Base-by-base conservation (phyloP, 2,329 filamentous ascomycete genomes). In the Lachnellula hyalina region DNA sequence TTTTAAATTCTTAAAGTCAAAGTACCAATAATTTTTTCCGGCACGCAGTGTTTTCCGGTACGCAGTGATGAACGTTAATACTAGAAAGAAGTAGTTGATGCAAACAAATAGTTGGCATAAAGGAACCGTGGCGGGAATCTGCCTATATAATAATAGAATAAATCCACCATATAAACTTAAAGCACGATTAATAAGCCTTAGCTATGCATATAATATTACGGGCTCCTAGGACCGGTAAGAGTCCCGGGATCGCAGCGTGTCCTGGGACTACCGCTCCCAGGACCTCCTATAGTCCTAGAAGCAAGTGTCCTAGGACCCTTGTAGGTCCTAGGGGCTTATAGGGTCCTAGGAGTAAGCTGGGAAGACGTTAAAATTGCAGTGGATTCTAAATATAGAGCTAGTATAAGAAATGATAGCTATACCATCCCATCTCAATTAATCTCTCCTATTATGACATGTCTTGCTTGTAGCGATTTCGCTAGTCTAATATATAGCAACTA, bases 351-450 rank as follows among this genome's bases (percentile, higher is more conserved):
- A 23, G 23, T 23, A 5, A 23, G 23, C 23, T 23, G 23, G 23
- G 53, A 55, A 54, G 41, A 54, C 19, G 52, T 54, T 28, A 54
- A 54, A 54, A 54, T 54, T 51, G 42, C 54, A 15, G 40, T 53
- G 40, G 54, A 53, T 56, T 56, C 50, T 53, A 56, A 50, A 50
- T 53, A 23, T 28, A 53, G 42, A 55, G 46, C 47, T 56, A 56
- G 54, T 53, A 56, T 56, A 57, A 57, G 47, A 57, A 57, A 57
- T 57, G 47, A 57, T 21, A 57, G 40, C 47, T 57, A 57, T 17
- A 53, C 47, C 12, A 53, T 57, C 51, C 49, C 2, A 53, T 57
- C 51, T 53, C 40, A 53, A 57, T 53, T 21, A 41, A 57, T 57
- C 46, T 53, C 51, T 53, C 51, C 34, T 57, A 57, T 53, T 28